Evolutionary conservation across 2,329 filamentous ascomycete species (phyloP).

Genomic region (Moelleriella libera): DNA sequence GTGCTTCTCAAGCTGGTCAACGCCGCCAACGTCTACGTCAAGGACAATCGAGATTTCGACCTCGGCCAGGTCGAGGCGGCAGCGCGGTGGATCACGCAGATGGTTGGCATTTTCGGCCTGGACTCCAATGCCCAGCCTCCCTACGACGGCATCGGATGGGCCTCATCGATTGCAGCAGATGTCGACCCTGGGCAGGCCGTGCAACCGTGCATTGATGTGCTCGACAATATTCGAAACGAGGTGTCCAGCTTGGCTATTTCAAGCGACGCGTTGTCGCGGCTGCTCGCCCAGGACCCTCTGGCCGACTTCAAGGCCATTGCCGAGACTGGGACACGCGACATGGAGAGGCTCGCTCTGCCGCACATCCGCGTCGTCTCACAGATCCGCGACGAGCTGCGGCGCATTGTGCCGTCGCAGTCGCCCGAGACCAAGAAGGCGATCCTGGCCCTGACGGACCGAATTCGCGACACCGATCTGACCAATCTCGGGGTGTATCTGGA

Average conservation of each 20-base stretch:
- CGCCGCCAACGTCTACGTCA: conserved; percentile 53
- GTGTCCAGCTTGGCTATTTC: conserved; percentile 32
- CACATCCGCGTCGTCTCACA: conserved; percentile 40
- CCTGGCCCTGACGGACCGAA: conserved; percentile 61
- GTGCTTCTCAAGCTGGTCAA: conserved; percentile 66
- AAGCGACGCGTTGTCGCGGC: conserved; percentile 25
- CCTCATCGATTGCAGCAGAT: conserved; percentile 22
- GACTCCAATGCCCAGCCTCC: conserved; percentile 44
- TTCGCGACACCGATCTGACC: conserved; percentile 71
- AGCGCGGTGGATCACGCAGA: conserved; percentile 68
- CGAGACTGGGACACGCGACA: conserved; percentile 30
- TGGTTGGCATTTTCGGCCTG: conserved; percentile 75
- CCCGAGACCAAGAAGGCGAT: conserved; percentile 53
- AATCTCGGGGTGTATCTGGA: conserved; percentile 79
- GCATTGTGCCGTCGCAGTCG: conserved; percentile 30
- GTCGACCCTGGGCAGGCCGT: conserved; percentile 31
- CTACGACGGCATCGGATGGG: conserved; percentile 44
- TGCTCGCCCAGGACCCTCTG: conserved; percentile 29
- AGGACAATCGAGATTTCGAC: conserved; percentile 30
- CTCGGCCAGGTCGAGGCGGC: conserved; percentile 36
- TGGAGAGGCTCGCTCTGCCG: conserved; percentile 37
- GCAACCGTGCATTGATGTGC: conserved; percentile 30
- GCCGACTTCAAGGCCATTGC: conserved; percentile 31
- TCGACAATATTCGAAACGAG: conserved; percentile 30
- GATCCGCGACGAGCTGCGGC: conserved; percentile 48